Evolutionary conservation across 2,329 filamentous ascomycete species (phyloP).

Genomic region (Cordyceps tenuipes): DNA sequence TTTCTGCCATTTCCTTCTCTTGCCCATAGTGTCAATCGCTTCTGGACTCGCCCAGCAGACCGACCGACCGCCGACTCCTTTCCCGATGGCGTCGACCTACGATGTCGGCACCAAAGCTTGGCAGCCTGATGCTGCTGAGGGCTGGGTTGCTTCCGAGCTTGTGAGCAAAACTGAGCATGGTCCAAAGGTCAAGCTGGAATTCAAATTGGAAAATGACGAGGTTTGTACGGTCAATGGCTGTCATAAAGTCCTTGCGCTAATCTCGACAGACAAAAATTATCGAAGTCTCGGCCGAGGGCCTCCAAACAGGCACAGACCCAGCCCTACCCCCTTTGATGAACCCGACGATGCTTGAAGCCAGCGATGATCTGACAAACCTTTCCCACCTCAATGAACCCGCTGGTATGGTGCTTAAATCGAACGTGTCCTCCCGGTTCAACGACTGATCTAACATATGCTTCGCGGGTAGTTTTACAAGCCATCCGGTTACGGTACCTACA

Average conservation of each 20-base stretch:
- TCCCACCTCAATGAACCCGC: slow-evolving; percentile 98
- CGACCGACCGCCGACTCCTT: background rate
- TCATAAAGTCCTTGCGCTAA: slow-evolving; percentile 12
- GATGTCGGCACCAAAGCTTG: slow-evolving; percentile 96
- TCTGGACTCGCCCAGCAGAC: background rate
- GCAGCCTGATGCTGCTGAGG: slow-evolving; percentile 93
- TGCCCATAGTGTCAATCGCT: background rate
- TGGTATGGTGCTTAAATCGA: slow-evolving; percentile 46
- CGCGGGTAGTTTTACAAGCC: slow-evolving; percentile 73
- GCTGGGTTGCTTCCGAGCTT: slow-evolving; percentile 96
- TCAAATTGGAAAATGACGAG: slow-evolving; percentile 88
- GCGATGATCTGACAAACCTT: slow-evolving; percentile 93
- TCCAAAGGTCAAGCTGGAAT: slow-evolving; percentile 78
- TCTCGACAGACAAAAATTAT: slow-evolving; percentile 62
- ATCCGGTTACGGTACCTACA: slow-evolving; percentile 95
- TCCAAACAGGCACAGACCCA: slow-evolving; percentile 69
- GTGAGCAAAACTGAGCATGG: slow-evolving; percentile 76
- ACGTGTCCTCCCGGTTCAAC: background rate
- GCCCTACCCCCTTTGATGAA: slow-evolving; percentile 93
- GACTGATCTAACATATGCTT: slow-evolving; percentile 17
- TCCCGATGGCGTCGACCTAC: slow-evolving; percentile 81
- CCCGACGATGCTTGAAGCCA: slow-evolving; percentile 94
- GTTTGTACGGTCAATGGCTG: slow-evolving; percentile 36
- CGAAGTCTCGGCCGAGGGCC: slow-evolving; percentile 65
- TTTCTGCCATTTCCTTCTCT: background rate